phyloP scores from a whole-genome alignment of 2,329 filamentous ascomycete species.

The Canariomyces notabilis region DNA sequence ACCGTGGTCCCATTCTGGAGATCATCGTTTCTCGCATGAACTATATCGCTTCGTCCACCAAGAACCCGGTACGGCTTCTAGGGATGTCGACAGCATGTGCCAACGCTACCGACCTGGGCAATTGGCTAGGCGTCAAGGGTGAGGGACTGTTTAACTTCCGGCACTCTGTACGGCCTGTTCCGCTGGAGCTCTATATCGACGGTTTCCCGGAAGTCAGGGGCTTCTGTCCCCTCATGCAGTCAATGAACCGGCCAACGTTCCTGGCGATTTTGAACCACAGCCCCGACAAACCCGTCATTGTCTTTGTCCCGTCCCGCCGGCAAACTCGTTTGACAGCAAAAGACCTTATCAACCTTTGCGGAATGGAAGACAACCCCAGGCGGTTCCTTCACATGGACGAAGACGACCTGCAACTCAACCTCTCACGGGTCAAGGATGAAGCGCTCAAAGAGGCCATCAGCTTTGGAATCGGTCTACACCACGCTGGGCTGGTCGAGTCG shows the following conservation, averaged over 20 bases:
- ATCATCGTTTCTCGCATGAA: constrained; percentile 97
- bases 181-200: constrained; percentile 93
- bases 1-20: constrained; percentile 94
- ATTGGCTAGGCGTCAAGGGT: constrained; percentile 89
- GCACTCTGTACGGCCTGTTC: constrained; percentile 93
- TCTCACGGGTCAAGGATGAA: constrained; percentile 88
- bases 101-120: constrained; percentile 87
- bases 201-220: constrained; percentile 92
- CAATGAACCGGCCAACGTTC: constrained; percentile 97
- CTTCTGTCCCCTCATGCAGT: constrained; percentile 97
- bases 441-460: constrained; percentile 88
- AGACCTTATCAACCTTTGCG: constrained; percentile 94
- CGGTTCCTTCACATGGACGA: constrained; percentile 92
- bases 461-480: constrained; percentile 95
- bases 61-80: constrained; percentile 79
- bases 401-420: constrained; percentile 82
- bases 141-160: constrained; percentile 95
- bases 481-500: constrained; percentile 92
- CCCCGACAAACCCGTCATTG: constrained; percentile 93
- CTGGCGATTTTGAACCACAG: constrained; percentile 95
- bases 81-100: constrained; percentile 99
- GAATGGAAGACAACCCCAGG: constrained; percentile 96
- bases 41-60: constrained; percentile 92
- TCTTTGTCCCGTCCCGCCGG: constrained; percentile 91
- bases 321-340: constrained; percentile 94